Evolutionary conservation across 1,284 basidiomycete species (phyloP).

Genomic region (Fomitopsis schrenkii): DNA sequence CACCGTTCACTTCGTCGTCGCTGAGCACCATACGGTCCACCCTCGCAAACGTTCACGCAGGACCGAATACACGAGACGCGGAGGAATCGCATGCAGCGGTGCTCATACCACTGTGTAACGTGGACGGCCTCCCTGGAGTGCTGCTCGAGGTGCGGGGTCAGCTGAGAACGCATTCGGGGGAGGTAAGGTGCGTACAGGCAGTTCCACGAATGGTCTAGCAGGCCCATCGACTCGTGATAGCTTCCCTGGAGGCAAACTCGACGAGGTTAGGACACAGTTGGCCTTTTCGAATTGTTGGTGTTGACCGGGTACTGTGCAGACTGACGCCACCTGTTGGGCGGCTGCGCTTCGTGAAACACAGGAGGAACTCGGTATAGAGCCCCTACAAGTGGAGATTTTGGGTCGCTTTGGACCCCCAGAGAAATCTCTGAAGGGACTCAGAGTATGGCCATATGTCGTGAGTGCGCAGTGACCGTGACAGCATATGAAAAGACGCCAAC

Average conservation of each 20-base stretch:
- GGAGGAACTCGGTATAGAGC: conserved; percentile 66
- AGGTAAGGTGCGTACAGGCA: conserved; percentile 58
- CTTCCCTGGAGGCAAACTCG: conserved; percentile 76
- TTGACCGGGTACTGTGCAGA: conserved; percentile 32
- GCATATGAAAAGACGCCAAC: neutral
- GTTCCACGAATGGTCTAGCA: neutral
- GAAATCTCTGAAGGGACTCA: conserved; percentile 52
- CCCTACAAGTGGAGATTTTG: conserved; percentile 56
- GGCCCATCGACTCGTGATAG: conserved; percentile 31
- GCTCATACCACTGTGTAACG: conserved; percentile 72
- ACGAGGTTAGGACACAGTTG: conserved; percentile 41
- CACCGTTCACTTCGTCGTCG: conserved; percentile 37
- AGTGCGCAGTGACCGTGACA: conserved; percentile 23
- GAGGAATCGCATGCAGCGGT: conserved; percentile 54
- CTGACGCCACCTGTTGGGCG: conserved; percentile 47
- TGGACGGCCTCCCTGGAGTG: conserved; percentile 58
- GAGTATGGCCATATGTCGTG: conserved; percentile 75
- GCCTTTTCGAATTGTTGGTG: neutral
- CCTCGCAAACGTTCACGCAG: conserved; percentile 25
- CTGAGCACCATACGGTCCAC: conserved; percentile 36
- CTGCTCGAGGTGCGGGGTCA: conserved; percentile 70
- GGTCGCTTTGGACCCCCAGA: conserved; percentile 63
- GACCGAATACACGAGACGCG: conserved; percentile 13
- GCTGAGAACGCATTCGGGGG: conserved; percentile 71
- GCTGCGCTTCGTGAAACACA: conserved; percentile 69